Evolutionary conservation across 495 filamentous ascomycete species (phyloP), one percentile per base, ranked within the genome.

Genomic region (Penicillium bialowiezense): DNA sequence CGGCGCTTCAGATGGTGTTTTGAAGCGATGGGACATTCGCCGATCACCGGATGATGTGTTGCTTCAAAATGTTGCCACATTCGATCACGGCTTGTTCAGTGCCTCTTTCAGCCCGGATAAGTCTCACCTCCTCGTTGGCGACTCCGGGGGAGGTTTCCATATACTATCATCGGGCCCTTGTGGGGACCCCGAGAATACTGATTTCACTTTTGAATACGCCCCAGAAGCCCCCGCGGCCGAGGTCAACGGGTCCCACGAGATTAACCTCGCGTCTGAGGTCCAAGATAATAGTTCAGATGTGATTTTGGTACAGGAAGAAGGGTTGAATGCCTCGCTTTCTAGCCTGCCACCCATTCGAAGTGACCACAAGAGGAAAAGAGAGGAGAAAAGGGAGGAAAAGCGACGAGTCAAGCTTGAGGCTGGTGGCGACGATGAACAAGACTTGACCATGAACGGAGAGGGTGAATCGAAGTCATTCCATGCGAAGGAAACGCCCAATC

Each of bases 1-100:
- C n/a, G 93, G 91, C 2, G 86, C 85, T 3, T 93, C 90, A 0
- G 93, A 98, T 60, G 92, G 93, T 1, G 72, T 86, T 0, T 74
- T 98, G 6, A 96, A 90, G 46, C 77, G 83, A 15, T 98, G 93
- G 93, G 83, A 97, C 60, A 74, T 95, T 17, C 74, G 74, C 36
- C 77, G 77, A 17, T 75, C 84, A 3, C 58, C 73, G 0, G 75
- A 80, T 29, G 73, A 85, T 60, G 79, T 73, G 1, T 75, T 87
- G 23, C 74, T 96, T n/a, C 66, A 78, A 19, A 77, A 91, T 53
- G 58, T 78, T 1, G 73, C 73, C 3, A 64, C 54, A 3, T 64
- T 85, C 1, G 45, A 71, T 5, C 73, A 78, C 7, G 78, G 71
- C 3, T 72, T 84, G 10, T 75, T 75, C 60, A 69, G 71, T 13